Evolutionary conservation across 176 grass and related monocot species (phyloP).

Genomic region (barley (Hordeum vulgare)): MorexV3_pseudomolecules_assembly NC_058523.1:400131595-400132094

Average conservation of each 20-base stretch:
- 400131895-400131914: constrained; percentile 68
- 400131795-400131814: constrained; percentile 44
- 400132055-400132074: neutral
- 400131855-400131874: constrained; percentile 46
- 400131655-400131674: constrained; percentile 67
- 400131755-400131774: neutral
- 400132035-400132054: neutral
- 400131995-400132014: constrained; percentile 61
- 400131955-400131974: constrained; percentile 71
- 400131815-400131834: constrained; percentile 90
- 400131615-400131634: constrained; percentile 86
- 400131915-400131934: constrained; percentile 45
- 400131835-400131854: constrained; percentile 69
- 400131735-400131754: neutral
- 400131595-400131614: constrained; percentile 53
- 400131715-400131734: neutral
- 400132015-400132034: neutral
- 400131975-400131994: constrained; percentile 70
- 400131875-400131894: constrained; percentile 52
- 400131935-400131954: constrained; percentile 63
- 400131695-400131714: constrained; percentile 34
- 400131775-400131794: neutral
- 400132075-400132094: no score
- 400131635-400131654: constrained; percentile 70
- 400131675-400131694: constrained; percentile 68